Evolutionary conservation across 768 basidiomycete species (phyloP).

Genomic region (Panellus pusillus): DNA sequence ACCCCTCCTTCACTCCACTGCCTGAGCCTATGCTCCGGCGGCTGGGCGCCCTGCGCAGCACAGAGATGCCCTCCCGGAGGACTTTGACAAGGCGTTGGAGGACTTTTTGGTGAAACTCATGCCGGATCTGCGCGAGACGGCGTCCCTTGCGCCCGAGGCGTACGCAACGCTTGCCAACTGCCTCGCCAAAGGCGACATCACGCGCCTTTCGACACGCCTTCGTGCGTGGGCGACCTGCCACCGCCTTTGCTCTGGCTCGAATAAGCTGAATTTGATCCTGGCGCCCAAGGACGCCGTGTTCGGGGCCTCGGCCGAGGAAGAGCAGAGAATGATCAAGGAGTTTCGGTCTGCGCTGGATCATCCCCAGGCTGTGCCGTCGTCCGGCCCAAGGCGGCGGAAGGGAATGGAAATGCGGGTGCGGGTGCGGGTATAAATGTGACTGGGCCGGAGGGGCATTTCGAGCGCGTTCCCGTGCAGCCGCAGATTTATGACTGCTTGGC

Average conservation of each 20-base stretch:
- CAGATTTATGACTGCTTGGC: constrained; percentile 72
- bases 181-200: constrained; percentile 42
- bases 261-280: constrained; percentile 55
- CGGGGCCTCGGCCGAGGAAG: constrained; percentile 46
- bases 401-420: constrained; percentile 27
- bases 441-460: constrained; percentile 42
- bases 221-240: constrained; percentile 60
- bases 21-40: constrained; percentile 55
- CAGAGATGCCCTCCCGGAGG: constrained; percentile 61
- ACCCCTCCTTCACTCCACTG: constrained; percentile 59
- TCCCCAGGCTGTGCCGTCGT: constrained; percentile 1
- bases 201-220: constrained; percentile 36
- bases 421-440: constrained; percentile 23
- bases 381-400: constrained; percentile 18
- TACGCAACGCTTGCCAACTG: constrained; percentile 54
- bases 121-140: constrained; percentile 58
- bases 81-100: constrained; percentile 51
- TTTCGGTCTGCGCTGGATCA: constrained; percentile 43
- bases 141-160: constrained; percentile 52
- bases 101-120: constrained; percentile 53
- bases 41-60: constrained; percentile 51
- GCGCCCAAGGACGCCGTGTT: constrained; percentile 64
- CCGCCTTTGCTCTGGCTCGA: constrained; percentile 61
- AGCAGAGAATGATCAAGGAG: constrained; percentile 49
- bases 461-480: constrained; percentile 62